A percentile compares a stretch with the other conserved stretches of the same genome.
These are phyloP conservation scores for Fusarium sp. DNA, from an alignment of 2,329 filamentous ascomycete genomes.

Conservation along the genomic window DNA sequence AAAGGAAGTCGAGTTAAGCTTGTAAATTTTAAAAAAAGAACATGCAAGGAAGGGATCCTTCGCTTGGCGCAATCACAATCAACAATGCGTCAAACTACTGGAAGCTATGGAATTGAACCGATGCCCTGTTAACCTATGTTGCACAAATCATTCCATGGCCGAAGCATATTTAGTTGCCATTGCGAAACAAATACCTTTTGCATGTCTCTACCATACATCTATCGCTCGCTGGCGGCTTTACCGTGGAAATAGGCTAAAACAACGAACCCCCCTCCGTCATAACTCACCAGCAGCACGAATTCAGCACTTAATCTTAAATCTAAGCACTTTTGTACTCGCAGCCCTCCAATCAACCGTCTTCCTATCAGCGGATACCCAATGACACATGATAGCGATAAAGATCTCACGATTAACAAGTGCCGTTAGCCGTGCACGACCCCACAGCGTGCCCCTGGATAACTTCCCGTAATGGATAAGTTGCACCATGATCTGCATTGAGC, in stretches of 20 bases:
- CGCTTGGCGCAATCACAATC: too few relatives aligned
- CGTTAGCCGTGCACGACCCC: slow-evolving; percentile 19
- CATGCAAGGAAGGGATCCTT: too few relatives aligned
- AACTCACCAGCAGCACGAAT: background rate
- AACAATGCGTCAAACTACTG: too few relatives aligned
- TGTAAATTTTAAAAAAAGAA: too few relatives aligned
- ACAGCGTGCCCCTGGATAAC: slow-evolving; percentile 15
- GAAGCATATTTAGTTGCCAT: background rate
- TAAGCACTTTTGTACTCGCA: slow-evolving; percentile 12
- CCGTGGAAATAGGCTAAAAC: background rate
- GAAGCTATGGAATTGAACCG: too few relatives aligned
- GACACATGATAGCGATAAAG: background rate
- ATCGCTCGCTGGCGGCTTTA: background rate
- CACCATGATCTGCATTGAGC: slow-evolving; percentile 20
- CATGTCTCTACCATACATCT: background rate
- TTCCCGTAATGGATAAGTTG: slow-evolving; percentile 11
- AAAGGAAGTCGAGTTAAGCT: too few relatives aligned
- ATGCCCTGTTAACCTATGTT: background rate
- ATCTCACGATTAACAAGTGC: slow-evolving; percentile 9
- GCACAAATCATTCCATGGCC: background rate
- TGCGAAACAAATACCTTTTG: background rate
- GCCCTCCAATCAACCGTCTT: background rate
- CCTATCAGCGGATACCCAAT: background rate
- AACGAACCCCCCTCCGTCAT: background rate
- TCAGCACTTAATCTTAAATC: slow-evolving; percentile 12